Conservation (phyloP, 371 early-diverging fungal genomes). For the Thermomucor indicae-seudaticae region DNA sequence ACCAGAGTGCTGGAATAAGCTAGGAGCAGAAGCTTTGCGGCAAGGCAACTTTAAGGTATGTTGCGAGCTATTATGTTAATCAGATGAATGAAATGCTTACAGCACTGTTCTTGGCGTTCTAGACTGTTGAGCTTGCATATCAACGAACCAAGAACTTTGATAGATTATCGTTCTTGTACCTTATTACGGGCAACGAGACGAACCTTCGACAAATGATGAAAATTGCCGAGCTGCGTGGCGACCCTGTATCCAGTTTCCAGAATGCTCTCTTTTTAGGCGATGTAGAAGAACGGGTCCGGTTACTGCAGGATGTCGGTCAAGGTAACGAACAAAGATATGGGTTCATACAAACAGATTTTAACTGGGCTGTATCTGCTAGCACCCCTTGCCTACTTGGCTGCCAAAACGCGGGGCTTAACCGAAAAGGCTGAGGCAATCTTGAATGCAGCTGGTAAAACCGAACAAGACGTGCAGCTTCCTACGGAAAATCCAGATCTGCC, state of each 20-base stretch:
- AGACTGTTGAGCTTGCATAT: constrained; percentile 86
- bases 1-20: constrained; percentile 83
- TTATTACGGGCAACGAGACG: constrained; percentile 82
- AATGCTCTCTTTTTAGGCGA: constrained; percentile 87
- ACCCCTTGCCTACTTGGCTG: constrained; percentile 89
- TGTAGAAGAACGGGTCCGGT: constrained; percentile 76
- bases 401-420: constrained; percentile 80
- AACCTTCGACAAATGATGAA: constrained; percentile 90
- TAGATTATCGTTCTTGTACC: constrained; percentile 89
- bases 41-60: constrained; percentile 83
- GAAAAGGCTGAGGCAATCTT: constrained; percentile 83
- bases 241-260: constrained; percentile 84
- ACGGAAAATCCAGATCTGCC: constrained; percentile 43
- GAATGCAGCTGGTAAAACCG: constrained; percentile 60
- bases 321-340: too few species aligned
- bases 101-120: constrained; percentile 1
- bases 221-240: constrained; percentile 81
- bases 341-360: too few species aligned
- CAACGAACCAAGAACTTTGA: constrained; percentile 89
- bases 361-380: constrained; percentile 32
- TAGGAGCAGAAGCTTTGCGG: constrained; percentile 82
- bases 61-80: too few species aligned
- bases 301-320: constrained; percentile 84
- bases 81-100: not conserved
- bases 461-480: constrained; percentile 58